A percentile compares a stretch with the other conserved stretches of the same genome.
Conservation (phyloP, 2,329 filamentous ascomycete species). For the Shiraia bambusicola region DNA sequence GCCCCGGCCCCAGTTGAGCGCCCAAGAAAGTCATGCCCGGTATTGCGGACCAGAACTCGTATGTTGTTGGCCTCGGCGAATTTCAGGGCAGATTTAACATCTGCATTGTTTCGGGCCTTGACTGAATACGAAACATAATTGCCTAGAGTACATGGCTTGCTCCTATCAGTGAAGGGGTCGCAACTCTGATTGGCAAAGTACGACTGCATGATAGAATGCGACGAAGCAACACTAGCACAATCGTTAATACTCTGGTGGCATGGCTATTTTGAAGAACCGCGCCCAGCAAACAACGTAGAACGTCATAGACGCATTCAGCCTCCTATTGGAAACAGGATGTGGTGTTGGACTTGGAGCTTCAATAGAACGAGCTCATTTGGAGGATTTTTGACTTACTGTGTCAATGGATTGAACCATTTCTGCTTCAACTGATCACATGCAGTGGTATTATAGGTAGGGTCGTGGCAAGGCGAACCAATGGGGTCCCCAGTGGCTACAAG, state of each 20-base stretch:
- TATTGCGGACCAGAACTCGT: constrained; percentile 21
- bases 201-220: constrained; percentile 18
- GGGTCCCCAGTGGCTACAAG: constrained; percentile 43
- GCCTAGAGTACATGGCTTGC: constrained; percentile 22
- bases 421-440: constrained; percentile 20
- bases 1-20: constrained; percentile 20
- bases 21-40: constrained; percentile 31
- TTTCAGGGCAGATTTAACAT: constrained; percentile 14
- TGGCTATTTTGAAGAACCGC: not conserved
- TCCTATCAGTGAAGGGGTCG: constrained; percentile 14
- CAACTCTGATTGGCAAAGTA: constrained; percentile 21
- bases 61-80: constrained; percentile 31
- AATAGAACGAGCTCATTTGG: too few species aligned
- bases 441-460: constrained; percentile 16
- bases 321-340: too few species aligned
- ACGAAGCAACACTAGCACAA: constrained; percentile 9
- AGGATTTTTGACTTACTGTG: constrained; percentile 20
- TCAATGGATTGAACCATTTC: constrained; percentile 12
- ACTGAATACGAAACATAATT: constrained; percentile 40
- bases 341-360: too few species aligned
- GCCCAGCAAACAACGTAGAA: not conserved
- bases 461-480: constrained; percentile 43
- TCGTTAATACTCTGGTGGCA: constrained; percentile 1
- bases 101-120: constrained; percentile 25
- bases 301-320: not conserved